Evolutionary conservation across 495 filamentous ascomycete genomes (phyloP).

Genomic region (Tetracladium marchalianum): DNA sequence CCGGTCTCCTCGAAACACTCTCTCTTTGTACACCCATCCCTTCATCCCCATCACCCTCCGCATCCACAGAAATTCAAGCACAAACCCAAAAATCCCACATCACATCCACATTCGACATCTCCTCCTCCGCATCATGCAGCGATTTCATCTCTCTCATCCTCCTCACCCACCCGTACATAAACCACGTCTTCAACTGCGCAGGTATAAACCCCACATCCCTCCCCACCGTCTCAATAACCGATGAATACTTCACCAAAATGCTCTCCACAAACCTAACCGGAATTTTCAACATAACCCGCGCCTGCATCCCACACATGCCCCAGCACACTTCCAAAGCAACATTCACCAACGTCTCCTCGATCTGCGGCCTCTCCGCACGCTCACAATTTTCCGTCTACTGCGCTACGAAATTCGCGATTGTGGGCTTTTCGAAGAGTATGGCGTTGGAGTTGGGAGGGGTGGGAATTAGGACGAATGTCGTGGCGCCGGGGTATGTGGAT

Average conservation of each 20-base stretch:
- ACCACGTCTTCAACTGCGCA: constrained; percentile 44
- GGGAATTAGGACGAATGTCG: constrained; percentile 43
- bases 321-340: background rate
- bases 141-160: constrained; percentile 23
- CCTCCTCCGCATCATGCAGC: constrained; percentile 14
- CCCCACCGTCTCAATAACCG: constrained; percentile 22
- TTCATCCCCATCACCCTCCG: constrained; percentile 6
- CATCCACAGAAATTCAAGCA: constrained; percentile 20
- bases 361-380: constrained; percentile 28
- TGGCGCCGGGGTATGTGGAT: constrained; percentile 39
- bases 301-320: constrained; percentile 16
- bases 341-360: constrained; percentile 30
- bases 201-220: constrained; percentile 38
- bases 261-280: constrained; percentile 24
- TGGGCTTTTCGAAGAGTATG: constrained; percentile 45
- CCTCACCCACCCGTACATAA: constrained; percentile 19
- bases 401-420: constrained; percentile 42
- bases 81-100: constrained; percentile 14
- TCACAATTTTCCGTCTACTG: constrained; percentile 37
- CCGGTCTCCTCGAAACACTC: constrained; percentile 16
- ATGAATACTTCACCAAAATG: constrained; percentile 21
- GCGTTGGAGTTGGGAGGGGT: constrained; percentile 42
- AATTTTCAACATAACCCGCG: constrained; percentile 27
- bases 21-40: constrained; percentile 9
- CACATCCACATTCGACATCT: constrained; percentile 29